A percentile compares a stretch with the other conserved stretches of the same genome.
These are phyloP conservation scores for Mycena albidolilacea DNA, from an alignment of 768 basidiomycete species.

Conservation along the genomic window DNA sequence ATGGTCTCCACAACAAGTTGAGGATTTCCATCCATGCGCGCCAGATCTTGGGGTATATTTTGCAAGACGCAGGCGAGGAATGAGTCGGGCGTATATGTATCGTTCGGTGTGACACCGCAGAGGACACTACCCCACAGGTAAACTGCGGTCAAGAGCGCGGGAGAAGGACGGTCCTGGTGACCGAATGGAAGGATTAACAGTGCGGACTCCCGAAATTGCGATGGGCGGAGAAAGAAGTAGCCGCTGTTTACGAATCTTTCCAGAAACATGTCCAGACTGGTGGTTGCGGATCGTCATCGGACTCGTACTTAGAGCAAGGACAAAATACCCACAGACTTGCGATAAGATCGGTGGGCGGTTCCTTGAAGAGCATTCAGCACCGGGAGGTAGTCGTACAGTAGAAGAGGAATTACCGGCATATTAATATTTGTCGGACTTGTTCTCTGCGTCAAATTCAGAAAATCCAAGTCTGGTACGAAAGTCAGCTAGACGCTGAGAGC, in stretches of 20 bases:
- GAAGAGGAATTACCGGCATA: not conserved
- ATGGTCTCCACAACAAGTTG: slow-evolving; percentile 61
- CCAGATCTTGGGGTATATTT: slow-evolving; percentile 26
- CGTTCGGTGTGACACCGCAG: slow-evolving; percentile 53
- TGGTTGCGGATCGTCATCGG: not conserved
- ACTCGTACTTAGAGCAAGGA: no score
- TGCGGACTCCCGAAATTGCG: slow-evolving; percentile 63
- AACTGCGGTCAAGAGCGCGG: slow-evolving; percentile 63
- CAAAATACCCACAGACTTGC: slow-evolving; percentile 1
- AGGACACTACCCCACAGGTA: slow-evolving; percentile 70
- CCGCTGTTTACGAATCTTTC: slow-evolving; percentile 20
- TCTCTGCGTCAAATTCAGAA: not conserved
- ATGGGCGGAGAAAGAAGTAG: slow-evolving; percentile 43
- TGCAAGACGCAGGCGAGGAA: slow-evolving; percentile 10
- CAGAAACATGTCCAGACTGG: slow-evolving; percentile 17
- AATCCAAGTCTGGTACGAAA: not conserved
- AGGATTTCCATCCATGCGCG: slow-evolving; percentile 36
- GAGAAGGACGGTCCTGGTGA: slow-evolving; percentile 62
- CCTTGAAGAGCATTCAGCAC: not conserved
- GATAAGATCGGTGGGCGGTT: not conserved
- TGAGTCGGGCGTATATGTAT: slow-evolving; percentile 1
- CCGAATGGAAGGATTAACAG: slow-evolving; percentile 66
- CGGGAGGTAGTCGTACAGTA: not conserved
- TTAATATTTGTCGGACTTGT: not conserved
- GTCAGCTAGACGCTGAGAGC: not conserved